Evolutionary conservation across 192 early-diverging fungal species (phyloP).

Genomic region (Podila horticola): DNA sequence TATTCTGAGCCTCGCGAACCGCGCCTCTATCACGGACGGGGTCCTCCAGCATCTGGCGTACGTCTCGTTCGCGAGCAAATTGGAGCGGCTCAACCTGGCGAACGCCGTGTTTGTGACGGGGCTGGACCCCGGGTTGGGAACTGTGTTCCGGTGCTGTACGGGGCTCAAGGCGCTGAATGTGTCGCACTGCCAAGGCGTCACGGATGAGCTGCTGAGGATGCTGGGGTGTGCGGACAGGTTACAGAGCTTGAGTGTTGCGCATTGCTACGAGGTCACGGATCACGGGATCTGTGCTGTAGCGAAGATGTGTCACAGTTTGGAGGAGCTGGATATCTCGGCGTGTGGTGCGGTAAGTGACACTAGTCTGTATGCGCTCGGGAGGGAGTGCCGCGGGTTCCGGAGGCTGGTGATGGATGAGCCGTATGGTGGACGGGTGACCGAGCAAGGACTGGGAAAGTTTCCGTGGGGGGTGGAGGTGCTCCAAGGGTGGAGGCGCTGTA

Average conservation of each 20-base stretch:
- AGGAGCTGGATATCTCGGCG: slow-evolving; percentile 25
- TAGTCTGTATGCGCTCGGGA: slow-evolving; percentile 11
- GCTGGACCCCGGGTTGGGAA: slow-evolving; percentile 4
- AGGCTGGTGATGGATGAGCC: slow-evolving; percentile 23
- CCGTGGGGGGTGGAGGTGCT: slow-evolving; percentile 5
- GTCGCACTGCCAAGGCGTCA: slow-evolving; percentile 2
- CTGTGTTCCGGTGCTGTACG: slow-evolving; percentile 10
- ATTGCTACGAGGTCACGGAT: slow-evolving; percentile 22
- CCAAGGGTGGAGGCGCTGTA: not conserved
- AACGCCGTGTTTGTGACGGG: slow-evolving; percentile 18
- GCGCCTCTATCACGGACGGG: not conserved
- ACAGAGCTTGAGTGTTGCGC: slow-evolving; percentile 5
- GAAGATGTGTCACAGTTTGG: not conserved
- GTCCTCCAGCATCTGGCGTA: slow-evolving; percentile 1
- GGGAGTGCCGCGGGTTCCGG: not conserved
- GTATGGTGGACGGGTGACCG: slow-evolving; percentile 6
- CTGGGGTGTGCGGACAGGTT: not conserved
- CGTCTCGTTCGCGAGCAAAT: not conserved
- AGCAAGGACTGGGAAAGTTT: slow-evolving; percentile 4
- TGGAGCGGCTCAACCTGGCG: slow-evolving; percentile 3
- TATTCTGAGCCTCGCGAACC: not conserved
- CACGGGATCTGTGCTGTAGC: slow-evolving; percentile 3
- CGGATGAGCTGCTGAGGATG: slow-evolving; percentile 5
- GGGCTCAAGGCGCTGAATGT: slow-evolving; percentile 12
- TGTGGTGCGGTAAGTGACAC: slow-evolving; percentile 9